Conservation (phyloP, 306 rosid species). For the Argentina anserina region DNA sequence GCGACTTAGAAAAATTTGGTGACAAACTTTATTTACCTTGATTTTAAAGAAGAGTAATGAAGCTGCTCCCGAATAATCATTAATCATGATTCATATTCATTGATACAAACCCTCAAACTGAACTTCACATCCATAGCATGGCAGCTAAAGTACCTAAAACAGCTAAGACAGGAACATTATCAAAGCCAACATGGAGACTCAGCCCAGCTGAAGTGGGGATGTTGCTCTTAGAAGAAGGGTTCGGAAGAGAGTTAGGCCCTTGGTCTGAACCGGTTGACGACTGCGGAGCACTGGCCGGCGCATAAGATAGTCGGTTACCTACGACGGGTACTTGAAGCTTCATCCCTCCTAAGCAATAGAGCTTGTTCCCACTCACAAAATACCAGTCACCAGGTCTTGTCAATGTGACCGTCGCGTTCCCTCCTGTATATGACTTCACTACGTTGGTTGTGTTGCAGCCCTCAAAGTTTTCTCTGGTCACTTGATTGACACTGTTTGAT, state of each 20-base stretch:
- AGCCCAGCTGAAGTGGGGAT: slow-evolving; percentile 37
- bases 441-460: slow-evolving; percentile 65
- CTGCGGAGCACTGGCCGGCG: slow-evolving; percentile 47
- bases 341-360: slow-evolving; percentile 88
- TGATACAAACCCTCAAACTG: neutral
- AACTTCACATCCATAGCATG: neutral
- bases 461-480: slow-evolving; percentile 45
- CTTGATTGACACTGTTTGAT: slow-evolving; percentile 49
- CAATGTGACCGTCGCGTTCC: slow-evolving; percentile 68
- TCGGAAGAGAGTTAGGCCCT: slow-evolving; percentile 22
- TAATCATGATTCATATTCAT: neutral
- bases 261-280: slow-evolving; percentile 27
- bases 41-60: neutral
- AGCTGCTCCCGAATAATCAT: neutral
- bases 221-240: slow-evolving; percentile 47
- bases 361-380: slow-evolving; percentile 63
- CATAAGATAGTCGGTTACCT: slow-evolving; percentile 23
- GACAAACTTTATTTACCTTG: neutral
- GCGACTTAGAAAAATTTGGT: neutral
- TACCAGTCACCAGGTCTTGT: slow-evolving; percentile 56
- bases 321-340: slow-evolving; percentile 55
- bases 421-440: slow-evolving; percentile 40
- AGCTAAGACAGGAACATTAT: neutral
- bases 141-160: slow-evolving; percentile 12
- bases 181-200: neutral